Conservation (phyloP, 805 yeast genomes). For the Pichia rugopelliculosa region DNA sequence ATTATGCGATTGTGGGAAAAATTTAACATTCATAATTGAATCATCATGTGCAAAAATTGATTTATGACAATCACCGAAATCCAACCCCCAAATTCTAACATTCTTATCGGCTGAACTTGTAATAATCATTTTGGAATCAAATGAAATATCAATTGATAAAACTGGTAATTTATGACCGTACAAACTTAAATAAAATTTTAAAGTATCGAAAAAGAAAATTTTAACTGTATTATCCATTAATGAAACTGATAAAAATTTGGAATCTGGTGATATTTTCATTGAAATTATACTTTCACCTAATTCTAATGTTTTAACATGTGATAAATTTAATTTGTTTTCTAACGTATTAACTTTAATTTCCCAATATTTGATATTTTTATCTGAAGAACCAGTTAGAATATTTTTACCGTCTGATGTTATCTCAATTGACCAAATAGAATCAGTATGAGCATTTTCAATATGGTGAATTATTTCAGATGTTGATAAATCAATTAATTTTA, state of each 20-base stretch:
- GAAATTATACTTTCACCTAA: constrained; percentile 77
- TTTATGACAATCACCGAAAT: constrained; percentile 97
- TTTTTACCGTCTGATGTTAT: constrained; percentile 78
- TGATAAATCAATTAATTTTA: constrained; percentile 81
- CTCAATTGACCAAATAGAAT: constrained; percentile 86
- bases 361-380: constrained; percentile 88
- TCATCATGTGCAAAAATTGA: constrained; percentile 97
- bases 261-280: constrained; percentile 74
- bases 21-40: constrained; percentile 81
- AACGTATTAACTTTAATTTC: constrained; percentile 64
- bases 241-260: constrained; percentile 71
- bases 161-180: constrained; percentile 98
- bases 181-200: constrained; percentile 80
- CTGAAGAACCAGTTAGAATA: constrained; percentile 89
- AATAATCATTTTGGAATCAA: constrained; percentile 77
- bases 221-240: constrained; percentile 92
- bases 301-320: constrained; percentile 77
- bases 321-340: constrained; percentile 45
- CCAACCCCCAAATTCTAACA: constrained; percentile 96
- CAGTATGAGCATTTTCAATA: constrained; percentile 65
- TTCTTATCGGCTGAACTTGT: constrained; percentile 97
- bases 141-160: constrained; percentile 81
- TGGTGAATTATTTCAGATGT: constrained; percentile 66
- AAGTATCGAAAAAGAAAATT: constrained; percentile 78
- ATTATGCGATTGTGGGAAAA: constrained; percentile 79